Evolutionary conservation across 495 filamentous ascomycete species (phyloP), one percentile per base, ranked within the genome.

Genomic region (Penicillium bialowiezense): DNA sequence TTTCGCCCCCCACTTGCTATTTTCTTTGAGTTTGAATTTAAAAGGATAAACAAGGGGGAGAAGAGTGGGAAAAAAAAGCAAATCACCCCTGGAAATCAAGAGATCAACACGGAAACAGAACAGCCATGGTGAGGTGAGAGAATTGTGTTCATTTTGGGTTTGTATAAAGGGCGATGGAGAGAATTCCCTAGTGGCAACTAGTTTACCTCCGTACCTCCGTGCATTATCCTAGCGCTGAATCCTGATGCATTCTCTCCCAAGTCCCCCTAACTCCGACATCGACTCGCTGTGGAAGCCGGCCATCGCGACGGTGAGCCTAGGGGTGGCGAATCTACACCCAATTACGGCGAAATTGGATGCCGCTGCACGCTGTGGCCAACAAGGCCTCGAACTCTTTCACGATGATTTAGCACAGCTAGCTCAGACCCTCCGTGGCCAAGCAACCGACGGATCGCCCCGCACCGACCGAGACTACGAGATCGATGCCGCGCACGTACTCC

Each of bases 401-500:
- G 62, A 65, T 40, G 62, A 65, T 48, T 39, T 65, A 5, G 59
- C 54, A 6, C 43, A 60, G 33, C 46, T 58, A 3, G 59, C 62
- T 24, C 52, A 61, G 19, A 51, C 41, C 0, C 46, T 63, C 1
- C 48, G 55, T 18, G 17, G 28, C 33, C 47, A 58, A 17, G 32
- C 50, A 28, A 12, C 2, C 24, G 37, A 39, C 5, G 4, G 19
- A 3, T 8, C 44, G 31, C 33, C 36, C 44, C 50, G 52, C 29
- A 40, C 61, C 26, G 52, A 54, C 18, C 58, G 61, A 28, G 56
- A 55, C 7, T 60, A 49, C 26, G 57, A 60, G 50, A 51, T 63
- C 21, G 70, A 67, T 17, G 86, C 87, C 5, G 85, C 86, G 13
- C 60, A 67, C 8, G 58, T 69, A 20, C 80, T 90, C 37, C 67